Base-by-base conservation (phyloP, 352 stramenopile species). In the Elongisporangium undulatum region DNA sequence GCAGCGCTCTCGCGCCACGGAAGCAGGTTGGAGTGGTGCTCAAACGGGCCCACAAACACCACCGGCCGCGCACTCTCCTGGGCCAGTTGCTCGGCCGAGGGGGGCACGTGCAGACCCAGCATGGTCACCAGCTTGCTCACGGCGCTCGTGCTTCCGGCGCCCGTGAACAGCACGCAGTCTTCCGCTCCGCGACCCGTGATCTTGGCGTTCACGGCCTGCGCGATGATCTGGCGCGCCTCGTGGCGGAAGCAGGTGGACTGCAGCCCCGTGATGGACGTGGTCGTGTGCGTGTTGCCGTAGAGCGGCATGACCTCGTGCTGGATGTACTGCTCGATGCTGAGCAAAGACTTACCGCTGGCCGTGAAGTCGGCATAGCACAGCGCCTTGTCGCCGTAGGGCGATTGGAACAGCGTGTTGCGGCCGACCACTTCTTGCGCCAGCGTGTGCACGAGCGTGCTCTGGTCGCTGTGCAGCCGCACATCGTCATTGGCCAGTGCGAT, bases 231-330 rank as follows among this genome's bases (percentile, higher is more conserved):
- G 21, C 97, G 74, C 17, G 96, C 93, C 67, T 99, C 97, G 52
- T 96, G 77, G 4, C 96, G 89, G 71, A 99, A 99, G 45, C 91
- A 97, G 15, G 95, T 99, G 38, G 82, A 97, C 67, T 90, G 82
- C 10, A 87, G 61, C 1, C 82, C 82, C 38, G 79, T 90, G 52
- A 86, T 71, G 21, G 82, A 95, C 9, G 84, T 90, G 23, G 84
- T 95, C 17, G 97, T 99, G 76, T 99, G 97, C 17, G 97, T 99
- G 66, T 99, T 99, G 24, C 94, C 96, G 70, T 99, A 98, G 41
- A 98, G 79, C 1, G 96, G 95, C 59, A 98, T 64, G 22, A 98
- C 96, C 34, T 92, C 76, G 26, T 76, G 34, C 24, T 67, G 51
- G 4, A 99, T 66, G 56, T 98, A 98, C 16, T 85, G 61, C 71